Conservation (phyloP, 2,329 filamentous ascomycete species). For the Esteya vermicola region DNA sequence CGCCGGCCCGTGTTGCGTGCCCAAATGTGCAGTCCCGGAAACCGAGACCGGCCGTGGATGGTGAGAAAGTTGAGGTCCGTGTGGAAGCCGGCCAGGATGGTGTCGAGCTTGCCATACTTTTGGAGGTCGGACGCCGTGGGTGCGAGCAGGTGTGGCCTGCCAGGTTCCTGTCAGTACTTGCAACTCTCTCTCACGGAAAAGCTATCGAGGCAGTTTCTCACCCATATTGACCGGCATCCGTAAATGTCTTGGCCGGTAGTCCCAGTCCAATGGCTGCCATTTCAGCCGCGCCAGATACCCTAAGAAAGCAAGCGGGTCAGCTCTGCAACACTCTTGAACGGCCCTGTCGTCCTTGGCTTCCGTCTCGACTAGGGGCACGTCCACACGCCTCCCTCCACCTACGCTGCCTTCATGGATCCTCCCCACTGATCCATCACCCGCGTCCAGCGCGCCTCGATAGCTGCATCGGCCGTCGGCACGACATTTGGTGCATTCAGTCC, state of each 20-base stretch:
- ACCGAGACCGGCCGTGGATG: slow-evolving; percentile 48
- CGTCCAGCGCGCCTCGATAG: slow-evolving; percentile 35
- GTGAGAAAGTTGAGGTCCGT: slow-evolving; percentile 52
- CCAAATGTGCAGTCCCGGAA: slow-evolving; percentile 48
- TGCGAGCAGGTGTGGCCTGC: slow-evolving; percentile 44
- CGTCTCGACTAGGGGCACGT: too few relatives aligned
- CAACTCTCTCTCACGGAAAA: not conserved
- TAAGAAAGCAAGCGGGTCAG: too few relatives aligned
- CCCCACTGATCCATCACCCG: slow-evolving; percentile 44
- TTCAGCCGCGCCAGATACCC: slow-evolving; percentile 40
- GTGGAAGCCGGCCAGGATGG: slow-evolving; percentile 49
- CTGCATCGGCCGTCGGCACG: slow-evolving; percentile 28
- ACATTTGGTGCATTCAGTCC: slow-evolving; percentile 41
- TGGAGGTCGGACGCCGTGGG: slow-evolving; percentile 44
- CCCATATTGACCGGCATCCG: slow-evolving; percentile 40
- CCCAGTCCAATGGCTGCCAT: slow-evolving; percentile 45
- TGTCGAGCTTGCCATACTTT: slow-evolving; percentile 38
- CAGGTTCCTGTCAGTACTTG: too few relatives aligned
- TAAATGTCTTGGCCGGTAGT: slow-evolving; percentile 36
- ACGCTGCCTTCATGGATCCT: slow-evolving; percentile 45
- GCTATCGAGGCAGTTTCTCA: slow-evolving; percentile 14
- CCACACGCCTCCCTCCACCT: slow-evolving; percentile 18
- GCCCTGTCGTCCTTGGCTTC: too few relatives aligned
- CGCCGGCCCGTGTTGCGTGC: slow-evolving; percentile 46
- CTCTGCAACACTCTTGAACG: too few relatives aligned